Base-by-base conservation (phyloP, 805 yeast genomes). In the Metschnikowia anglica region DNA sequence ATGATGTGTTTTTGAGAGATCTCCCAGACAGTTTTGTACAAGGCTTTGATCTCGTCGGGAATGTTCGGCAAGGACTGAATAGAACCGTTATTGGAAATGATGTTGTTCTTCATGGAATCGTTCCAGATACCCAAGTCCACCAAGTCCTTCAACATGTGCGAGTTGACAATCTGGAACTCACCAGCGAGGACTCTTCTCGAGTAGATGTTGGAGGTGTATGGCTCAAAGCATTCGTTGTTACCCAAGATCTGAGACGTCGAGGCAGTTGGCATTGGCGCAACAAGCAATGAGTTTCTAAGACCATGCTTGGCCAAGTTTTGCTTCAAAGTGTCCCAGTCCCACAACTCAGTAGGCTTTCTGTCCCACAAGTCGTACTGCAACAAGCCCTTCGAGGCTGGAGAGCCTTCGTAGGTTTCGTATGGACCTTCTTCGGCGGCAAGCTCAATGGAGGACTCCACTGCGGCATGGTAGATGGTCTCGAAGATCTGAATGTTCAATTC, bases 181-280 rank as follows among this genome's bases (percentile, higher is more conserved):
- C 83, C 83, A 23, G 82, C 79, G 40, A 78, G 66, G 21, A 77
- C 83, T 68, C 83, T 73, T 70, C 83, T 73, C 11, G 81, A 74
- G 61, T 78, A 78, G 55, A 78, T 78, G 60, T 78, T 78, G 18
- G 83, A 78, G 21, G 83, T 78, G 63, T 72, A 77, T 28, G 83
- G 83, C 62, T 78, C 83, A 57, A 78, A 78, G 59, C 83, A 78
- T 60, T 78, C 83, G 56, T 76, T 78, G 61, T 72, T 74, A 51
- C 83, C 83, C 56, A 78, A 68, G 47, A 78, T 78, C 60, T 78
- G 83, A 8, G 83, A 78, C 4, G 83, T 78, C 18, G 83, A 78
- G n/a, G 83, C 83, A 46, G 83, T 78, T 33, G 83, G 83, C 83
- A 78, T 78, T 47, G 82, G 82, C 1, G 83, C 83, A 48, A 78